A percentile compares a stretch with the other conserved stretches of the same genome.
Conservation (phyloP, 352 stramenopile genomes). For the Phytopythium kandeliae region DNA sequence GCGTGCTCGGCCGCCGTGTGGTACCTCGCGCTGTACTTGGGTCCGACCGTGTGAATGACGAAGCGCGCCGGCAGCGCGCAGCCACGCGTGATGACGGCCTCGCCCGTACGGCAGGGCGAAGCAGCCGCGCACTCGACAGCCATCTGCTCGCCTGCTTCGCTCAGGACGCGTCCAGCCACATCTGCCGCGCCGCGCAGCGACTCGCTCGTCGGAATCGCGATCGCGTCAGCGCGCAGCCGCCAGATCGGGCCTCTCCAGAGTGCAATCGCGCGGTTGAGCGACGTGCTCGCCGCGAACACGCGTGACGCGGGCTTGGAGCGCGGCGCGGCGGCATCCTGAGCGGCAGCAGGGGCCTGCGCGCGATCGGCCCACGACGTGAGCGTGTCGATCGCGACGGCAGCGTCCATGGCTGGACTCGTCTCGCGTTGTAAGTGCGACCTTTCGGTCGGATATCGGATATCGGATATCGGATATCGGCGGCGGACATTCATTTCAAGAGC, state of each 20-base stretch:
- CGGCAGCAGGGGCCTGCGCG: slow-evolving; percentile 1
- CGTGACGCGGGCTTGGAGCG: neutral
- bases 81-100: slow-evolving; percentile 76
- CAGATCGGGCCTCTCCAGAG: slow-evolving; percentile 56
- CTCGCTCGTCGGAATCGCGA: slow-evolving; percentile 82
- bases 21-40: slow-evolving; percentile 77
- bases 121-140: slow-evolving; percentile 59
- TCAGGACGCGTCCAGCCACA: slow-evolving; percentile 55
- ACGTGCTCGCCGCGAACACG: neutral
- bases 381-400: slow-evolving; percentile 7
- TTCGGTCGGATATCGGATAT: too few relatives aligned
- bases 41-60: slow-evolving; percentile 83
- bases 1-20: slow-evolving; percentile 73
- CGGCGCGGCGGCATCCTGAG: neutral
- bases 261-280: slow-evolving; percentile 45
- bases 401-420: neutral
- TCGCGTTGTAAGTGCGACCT: too few relatives aligned
- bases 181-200: slow-evolving; percentile 55
- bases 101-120: slow-evolving; percentile 67
- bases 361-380: slow-evolving; percentile 12
- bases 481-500: too few relatives aligned
- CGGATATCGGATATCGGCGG: too few relatives aligned
- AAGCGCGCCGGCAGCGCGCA: slow-evolving; percentile 64
- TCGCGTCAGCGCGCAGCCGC: slow-evolving; percentile 53
- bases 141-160: slow-evolving; percentile 68